These are phyloP conservation scores for Leishmania gerbilli DNA, from an alignment of 208 protist genomes.

Conservation along the genomic window DNA sequence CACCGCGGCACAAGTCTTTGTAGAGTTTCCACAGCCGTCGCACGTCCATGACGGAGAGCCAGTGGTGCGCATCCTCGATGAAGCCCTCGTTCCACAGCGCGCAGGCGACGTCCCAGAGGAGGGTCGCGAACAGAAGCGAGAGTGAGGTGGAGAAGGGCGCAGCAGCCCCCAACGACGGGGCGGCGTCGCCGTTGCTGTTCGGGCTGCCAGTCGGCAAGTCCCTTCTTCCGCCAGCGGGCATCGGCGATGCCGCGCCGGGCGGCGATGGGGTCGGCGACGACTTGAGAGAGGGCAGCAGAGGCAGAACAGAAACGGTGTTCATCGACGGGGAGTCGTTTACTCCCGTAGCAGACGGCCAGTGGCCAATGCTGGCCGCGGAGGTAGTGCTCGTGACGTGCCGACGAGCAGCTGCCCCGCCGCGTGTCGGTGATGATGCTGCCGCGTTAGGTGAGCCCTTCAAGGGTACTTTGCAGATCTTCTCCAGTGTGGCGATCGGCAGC, in stretches of 20 bases:
- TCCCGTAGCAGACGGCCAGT: neutral
- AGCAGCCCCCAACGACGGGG: neutral
- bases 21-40: conserved; percentile 33
- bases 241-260: neutral
- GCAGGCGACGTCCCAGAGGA: conserved; percentile 62
- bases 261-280: conserved; percentile 15
- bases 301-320: neutral
- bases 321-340: neutral
- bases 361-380: neutral
- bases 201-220: neutral
- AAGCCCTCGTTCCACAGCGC: conserved; percentile 63
- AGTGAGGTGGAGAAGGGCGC: conserved; percentile 27
- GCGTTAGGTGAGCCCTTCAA: conserved; percentile 1
- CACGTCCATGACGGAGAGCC: conserved; percentile 51
- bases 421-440: neutral
- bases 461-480: conserved; percentile 25
- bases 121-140: conserved; percentile 33
- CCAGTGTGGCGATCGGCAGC: conserved; percentile 42
- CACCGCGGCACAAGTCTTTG: neutral
- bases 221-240: neutral
- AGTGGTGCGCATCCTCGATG: conserved; percentile 56
- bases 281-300: conserved; percentile 20
- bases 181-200: neutral
- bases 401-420: neutral
- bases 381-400: neutral